Conservation (phyloP, 495 filamentous ascomycete species). For the Hypoxylon rickii region DNA sequence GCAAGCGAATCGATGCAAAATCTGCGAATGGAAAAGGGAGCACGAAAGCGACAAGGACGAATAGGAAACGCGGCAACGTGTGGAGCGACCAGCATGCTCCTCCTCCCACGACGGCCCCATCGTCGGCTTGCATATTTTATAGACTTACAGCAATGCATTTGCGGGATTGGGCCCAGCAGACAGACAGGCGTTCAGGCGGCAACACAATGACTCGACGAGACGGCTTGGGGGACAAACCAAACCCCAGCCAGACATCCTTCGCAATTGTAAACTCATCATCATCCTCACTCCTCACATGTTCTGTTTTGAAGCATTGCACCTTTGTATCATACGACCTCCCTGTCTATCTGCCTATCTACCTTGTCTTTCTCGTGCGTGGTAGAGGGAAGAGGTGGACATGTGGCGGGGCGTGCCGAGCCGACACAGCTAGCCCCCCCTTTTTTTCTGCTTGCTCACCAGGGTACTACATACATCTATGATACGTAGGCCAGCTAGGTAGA, state of each 20-base stretch:
- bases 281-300: slow-evolving; percentile 32
- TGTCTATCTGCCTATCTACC: background rate
- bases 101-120: slow-evolving; percentile 34
- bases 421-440: background rate
- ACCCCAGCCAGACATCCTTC: slow-evolving; percentile 20
- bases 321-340: slow-evolving; percentile 33
- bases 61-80: slow-evolving; percentile 25
- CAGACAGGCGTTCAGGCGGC: slow-evolving; percentile 37
- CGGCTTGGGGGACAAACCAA: slow-evolving; percentile 21
- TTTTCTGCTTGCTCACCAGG: background rate
- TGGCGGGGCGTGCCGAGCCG: slow-evolving; percentile 4
- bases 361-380: slow-evolving; percentile 8
- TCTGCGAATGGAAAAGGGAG: slow-evolving; percentile 62
- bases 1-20: slow-evolving; percentile 69
- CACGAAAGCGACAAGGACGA: slow-evolving; percentile 51
- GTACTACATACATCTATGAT: too few relatives aligned
- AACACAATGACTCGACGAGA: slow-evolving; percentile 34
- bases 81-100: slow-evolving; percentile 22
- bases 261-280: slow-evolving; percentile 10
- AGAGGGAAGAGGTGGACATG: slow-evolving; percentile 7
- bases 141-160: slow-evolving; percentile 35
- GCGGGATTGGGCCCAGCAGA: slow-evolving; percentile 36
- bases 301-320: slow-evolving; percentile 14
- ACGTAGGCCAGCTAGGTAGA: too few relatives aligned
- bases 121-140: slow-evolving; percentile 33